Evolutionary conservation across 2,329 filamentous ascomycete genomes (phyloP), one percentile per base, ranked within the genome.

Genomic region (Cercospora beticola): DNA sequence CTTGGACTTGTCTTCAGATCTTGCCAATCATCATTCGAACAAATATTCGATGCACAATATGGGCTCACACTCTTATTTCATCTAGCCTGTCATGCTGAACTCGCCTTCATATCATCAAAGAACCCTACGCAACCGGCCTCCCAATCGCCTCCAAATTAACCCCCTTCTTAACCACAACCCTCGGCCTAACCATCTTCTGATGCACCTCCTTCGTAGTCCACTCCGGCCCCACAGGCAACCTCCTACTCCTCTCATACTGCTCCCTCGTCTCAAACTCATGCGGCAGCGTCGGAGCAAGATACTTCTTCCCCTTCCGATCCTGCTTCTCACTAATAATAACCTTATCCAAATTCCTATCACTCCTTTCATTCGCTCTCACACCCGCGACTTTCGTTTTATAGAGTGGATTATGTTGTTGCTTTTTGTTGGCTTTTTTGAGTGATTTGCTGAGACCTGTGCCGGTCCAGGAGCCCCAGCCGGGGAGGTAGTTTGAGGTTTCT

Each of bases 161-260:
- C 58, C 95, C 95, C 82, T 94, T 92, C 84, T 97, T 97, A 79
- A 97, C 84, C 79, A 98, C 84, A 73, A 98, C 87, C 75, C 93
- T 88, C 68, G 95, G 95, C 86, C 94, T 97, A 68, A 92, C 97
- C 70, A 88, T 88, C 74, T 91, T 88, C 84, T 98, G 94, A 86
- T 95, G 95, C 14, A 91, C 93, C 83, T 93, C 89, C 86, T 97
- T 97, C n/a, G 94, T 98, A 74, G 90, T 89, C 94, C 94, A 99
- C 81, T 99, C 94, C 16, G 91, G 92, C 1, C 95, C 95, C 69
- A 98, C 88, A 1, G 95, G 95, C 73, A 97, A 82, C 54, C 94
- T 86, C 68, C 98, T 83, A 72, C 91, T 92, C 62, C 94, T 85
- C 84, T 99, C 95, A 81, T 98, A 98, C 83, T 97, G 93, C 77